These are phyloP conservation scores for Boechera divaricarpa DNA, from an alignment of 345 rosid genomes.

Conservation along the genomic window DNA sequence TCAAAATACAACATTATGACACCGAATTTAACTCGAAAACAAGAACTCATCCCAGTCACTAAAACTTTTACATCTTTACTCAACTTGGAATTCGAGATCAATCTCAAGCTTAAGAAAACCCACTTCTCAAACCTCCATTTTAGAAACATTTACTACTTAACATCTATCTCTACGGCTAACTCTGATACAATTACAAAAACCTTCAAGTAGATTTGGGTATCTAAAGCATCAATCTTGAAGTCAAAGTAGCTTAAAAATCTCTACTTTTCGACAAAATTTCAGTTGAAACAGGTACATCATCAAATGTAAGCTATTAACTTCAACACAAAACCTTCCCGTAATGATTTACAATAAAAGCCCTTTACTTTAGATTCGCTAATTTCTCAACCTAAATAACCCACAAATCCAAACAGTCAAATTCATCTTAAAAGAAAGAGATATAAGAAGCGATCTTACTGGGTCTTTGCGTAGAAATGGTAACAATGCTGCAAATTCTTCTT, in stretches of 20 bases:
- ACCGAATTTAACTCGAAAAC: not conserved
- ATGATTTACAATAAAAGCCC: conserved; percentile 8
- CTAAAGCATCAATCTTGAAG: conserved; percentile 30
- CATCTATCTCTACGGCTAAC: not conserved
- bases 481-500: conserved; percentile 30
- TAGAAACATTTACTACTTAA: not conserved
- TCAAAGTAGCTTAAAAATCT: conserved; percentile 26
- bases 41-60: not conserved
- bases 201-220: conserved; percentile 23
- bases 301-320: conserved; percentile 23
- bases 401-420: conserved; percentile 1
- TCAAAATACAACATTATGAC: conserved; percentile 10
- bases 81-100: not conserved
- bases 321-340: not conserved
- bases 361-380: conserved; percentile 16
- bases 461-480: not conserved
- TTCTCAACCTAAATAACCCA: not conserved
- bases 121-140: not conserved
- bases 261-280: conserved; percentile 15
- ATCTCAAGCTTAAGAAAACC: conserved; percentile 3
- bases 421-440: not conserved
- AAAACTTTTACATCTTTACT: not conserved
- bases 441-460: conserved; percentile 37
- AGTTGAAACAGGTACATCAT: not conserved
- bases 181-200: not conserved